Evolutionary conservation across 352 stramenopile genomes (phyloP), one percentile per base, ranked within the genome.

Genomic region (Thraustochytrium sp.): DNA sequence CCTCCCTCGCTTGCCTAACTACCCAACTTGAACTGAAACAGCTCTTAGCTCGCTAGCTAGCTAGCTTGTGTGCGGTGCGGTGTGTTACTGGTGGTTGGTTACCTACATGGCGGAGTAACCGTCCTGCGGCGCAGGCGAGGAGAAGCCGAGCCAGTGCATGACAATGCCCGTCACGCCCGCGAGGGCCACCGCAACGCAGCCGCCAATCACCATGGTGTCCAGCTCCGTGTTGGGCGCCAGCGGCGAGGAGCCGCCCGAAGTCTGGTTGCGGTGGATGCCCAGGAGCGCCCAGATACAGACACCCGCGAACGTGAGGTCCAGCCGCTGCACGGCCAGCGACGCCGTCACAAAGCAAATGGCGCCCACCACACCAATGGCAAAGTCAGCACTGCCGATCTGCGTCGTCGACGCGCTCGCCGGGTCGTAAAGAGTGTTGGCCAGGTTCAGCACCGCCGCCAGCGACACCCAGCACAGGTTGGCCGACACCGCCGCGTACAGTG

Each of bases 181-280:
- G 13, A 75, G 37, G 36, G 26, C 40, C 5, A 75, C 40, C 23
- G 29, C 62, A 13, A 75, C 62, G 44, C 38, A 56, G 62, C 62
- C n/a, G 44, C n/a, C 21, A 38, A 75, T 75, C 13, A 37, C 62
- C 44, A 55, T 75, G 37, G 38, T 75, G 62, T 75, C 62, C 11
- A 75, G 44, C 26, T 75, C 62, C 9, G 36, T 56, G 62, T 37
- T 75, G 34, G n/a, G 23, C 23, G 62, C 36, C 38, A 40, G 2
- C 5, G 40, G 62, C 18, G 36, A 54, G 16, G 23, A 40, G 4
- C 40, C 37, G 5, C 21, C 11, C 23, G 37, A 36, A 4, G 44
- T 34, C 29, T 75, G 62, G 31, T 75, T 75, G 38, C 62, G 62
- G 62, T 75, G 62, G 31, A 75, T 75, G 62, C 62, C 62, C 1